A percentile compares a stretch with the other conserved stretches of the same genome.
These are phyloP conservation scores for Cubamyces sp. DNA, from an alignment of 768 basidiomycete genomes.

Conservation along the genomic window DNA sequence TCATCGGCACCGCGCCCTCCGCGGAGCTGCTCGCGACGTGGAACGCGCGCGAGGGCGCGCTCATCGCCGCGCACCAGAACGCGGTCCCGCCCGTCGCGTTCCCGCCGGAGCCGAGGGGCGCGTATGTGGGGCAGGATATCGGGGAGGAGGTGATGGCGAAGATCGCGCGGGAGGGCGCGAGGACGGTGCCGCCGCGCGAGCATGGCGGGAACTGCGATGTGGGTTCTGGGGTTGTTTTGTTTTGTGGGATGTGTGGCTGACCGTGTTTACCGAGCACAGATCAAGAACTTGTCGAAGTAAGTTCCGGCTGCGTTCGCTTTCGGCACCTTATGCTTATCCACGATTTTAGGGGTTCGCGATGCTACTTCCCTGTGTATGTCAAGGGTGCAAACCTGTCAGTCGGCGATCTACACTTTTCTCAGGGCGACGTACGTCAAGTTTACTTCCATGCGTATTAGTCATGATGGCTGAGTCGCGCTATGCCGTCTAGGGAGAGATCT, in stretches of 20 bases:
- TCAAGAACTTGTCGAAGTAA: slow-evolving; percentile 73
- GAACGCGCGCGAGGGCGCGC: slow-evolving; percentile 70
- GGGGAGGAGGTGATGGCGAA: slow-evolving; percentile 48
- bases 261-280: slow-evolving; percentile 42
- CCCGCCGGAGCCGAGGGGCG: slow-evolving; percentile 59
- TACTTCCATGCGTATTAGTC: slow-evolving; percentile 19
- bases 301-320: neutral
- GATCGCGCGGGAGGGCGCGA: slow-evolving; percentile 67
- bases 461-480: slow-evolving; percentile 4
- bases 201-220: slow-evolving; percentile 82
- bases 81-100: slow-evolving; percentile 69
- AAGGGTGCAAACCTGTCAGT: slow-evolving; percentile 77
- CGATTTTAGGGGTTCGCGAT: slow-evolving; percentile 58
- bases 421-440: slow-evolving; percentile 59
- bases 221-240: slow-evolving; percentile 27
- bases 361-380: slow-evolving; percentile 79
- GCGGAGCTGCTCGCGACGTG: slow-evolving; percentile 71
- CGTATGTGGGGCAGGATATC: slow-evolving; percentile 73
- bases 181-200: slow-evolving; percentile 78
- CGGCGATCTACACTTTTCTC: slow-evolving; percentile 80
- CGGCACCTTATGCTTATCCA: neutral
- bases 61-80: slow-evolving; percentile 57
- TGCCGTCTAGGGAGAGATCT: slow-evolving; percentile 45
- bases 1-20: slow-evolving; percentile 79
- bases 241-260: neutral